Evolutionary conservation across 805 yeast genomes (phyloP), one percentile per base, ranked within the genome.

Genomic region (Cyberlindnera veronae): DNA sequence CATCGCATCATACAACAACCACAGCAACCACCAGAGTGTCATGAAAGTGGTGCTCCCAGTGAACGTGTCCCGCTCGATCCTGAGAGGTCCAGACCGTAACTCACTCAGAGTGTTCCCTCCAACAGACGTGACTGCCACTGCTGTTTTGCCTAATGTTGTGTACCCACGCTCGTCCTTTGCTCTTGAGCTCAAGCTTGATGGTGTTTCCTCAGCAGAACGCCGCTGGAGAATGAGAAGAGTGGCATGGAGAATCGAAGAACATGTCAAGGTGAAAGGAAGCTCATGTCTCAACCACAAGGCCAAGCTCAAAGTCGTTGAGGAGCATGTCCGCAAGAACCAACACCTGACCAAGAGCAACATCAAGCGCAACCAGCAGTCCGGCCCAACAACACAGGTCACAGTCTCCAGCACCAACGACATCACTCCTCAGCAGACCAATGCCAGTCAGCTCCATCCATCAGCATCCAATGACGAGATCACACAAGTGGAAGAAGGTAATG

Each of bases 21-120:
- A 54, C 57, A 44, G 40, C 31, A 49, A 58, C 29, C 50, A 61
- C 43, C 55, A 62, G 48, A 46, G 66, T 51, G 29, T 66, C n/a
- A 63, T 75, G 18, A 64, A 65, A 36, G 54, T 79, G 28, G 63
- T 66, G 3, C 64, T 85, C 44, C 95, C 96, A 0, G 60, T 93
- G 8, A 73, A 81, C 49, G 70, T 93, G 2, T 72, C 84, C 32
- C 73, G 99, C 53, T 83, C 95, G 42, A 77, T 91, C 22, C 60
- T 86, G 18, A 68, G 87, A 33, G 91, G 93, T 6, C 85, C 86
- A 3, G 96, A 90, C 58, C 72, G 89, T 51, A 87, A 85, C 55
- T 86, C 96, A 1, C 65, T 88, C 28, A 74, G 99, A 45, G 86
- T 93, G 1, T 93, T 93, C 62, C 99, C 99, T 1, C 98, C 99